Base-by-base conservation (phyloP, 1,139 yeast species). In the Lodderomyces jiufengensis region DNA sequence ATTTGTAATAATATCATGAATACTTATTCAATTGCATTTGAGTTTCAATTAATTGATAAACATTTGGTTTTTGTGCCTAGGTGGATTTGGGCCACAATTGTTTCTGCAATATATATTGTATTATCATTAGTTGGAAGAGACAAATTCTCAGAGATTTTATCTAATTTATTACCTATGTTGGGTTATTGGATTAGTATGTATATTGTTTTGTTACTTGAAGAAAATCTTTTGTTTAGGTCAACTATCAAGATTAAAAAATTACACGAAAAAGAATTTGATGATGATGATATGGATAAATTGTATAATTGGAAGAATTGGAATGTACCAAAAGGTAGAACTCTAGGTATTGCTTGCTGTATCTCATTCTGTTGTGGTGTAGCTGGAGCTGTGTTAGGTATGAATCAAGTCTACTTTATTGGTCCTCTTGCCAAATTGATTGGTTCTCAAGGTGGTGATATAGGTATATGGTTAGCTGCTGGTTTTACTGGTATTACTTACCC, bases 161-260 rank as follows among this genome's bases (percentile, higher is more conserved):
- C 88, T n/a, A 88, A 87, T 52, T 88, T 88, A 63, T 66, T 88
- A 48, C 96, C 97, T 7, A 87, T 88, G 96, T 76, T 88, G 41
- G 95, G 95, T 1, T 88, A 88, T 61, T 88, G 97, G 97, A 76
- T 85, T 37, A 79, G 92, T 36, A 85, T 88, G 65, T 88, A 87
- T 58, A 78, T 84, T 50, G 75, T 78, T 18, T 60, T 87, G 36
- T 59, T 87, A 31, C 45, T 85, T 3, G 90, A 85, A 50, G 97
- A 88, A 54, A 85, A 85, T 50, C 39, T 73, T 6, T 70, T 87
- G 12, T 87, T 87, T 61, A 74, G 95, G 54, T 28, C 31, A 40
- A 70, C 80, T 2, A 57, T 63, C 27, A 53, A 63, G 29, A 69
- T 78, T 42, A 52, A 62, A 27, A 67, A 70, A 41, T 54, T 80